Evolutionary conservation across 441 rosid genomes (phyloP).

Genomic region (Rhodomyrtus psidioides): DNA sequence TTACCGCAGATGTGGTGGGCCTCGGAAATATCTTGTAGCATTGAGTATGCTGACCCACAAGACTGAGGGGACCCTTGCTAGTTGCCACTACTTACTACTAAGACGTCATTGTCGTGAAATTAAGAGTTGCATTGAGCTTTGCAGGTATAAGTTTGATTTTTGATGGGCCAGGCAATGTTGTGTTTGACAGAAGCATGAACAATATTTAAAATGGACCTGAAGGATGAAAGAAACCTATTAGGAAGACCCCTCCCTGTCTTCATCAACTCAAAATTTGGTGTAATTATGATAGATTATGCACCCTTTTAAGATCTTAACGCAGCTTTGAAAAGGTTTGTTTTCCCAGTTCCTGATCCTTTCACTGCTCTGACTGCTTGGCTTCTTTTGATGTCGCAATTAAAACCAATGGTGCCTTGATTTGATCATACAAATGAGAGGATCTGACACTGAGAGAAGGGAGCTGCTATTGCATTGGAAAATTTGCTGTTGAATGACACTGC

Average conservation of each 20-base stretch:
- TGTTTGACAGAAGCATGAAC: neutral
- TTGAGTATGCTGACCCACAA: neutral
- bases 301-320: neutral
- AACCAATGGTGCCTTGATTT: neutral
- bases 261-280: neutral
- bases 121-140: neutral
- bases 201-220: neutral
- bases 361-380: neutral
- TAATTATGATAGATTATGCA: neutral
- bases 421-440: neutral
- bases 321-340: neutral
- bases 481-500: neutral
- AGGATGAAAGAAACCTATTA: neutral
- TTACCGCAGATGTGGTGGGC: neutral
- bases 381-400: neutral
- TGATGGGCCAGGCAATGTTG: neutral
- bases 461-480: neutral
- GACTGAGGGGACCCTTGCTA: neutral
- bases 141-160: neutral
- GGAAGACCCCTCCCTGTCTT: neutral
- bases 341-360: neutral
- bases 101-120: neutral
- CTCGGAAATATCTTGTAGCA: neutral
- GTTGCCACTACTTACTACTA: neutral
- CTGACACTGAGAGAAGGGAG: neutral